Percentiles rank a stretch among this genome's conserved stretches.
Conservation (phyloP, 2,329 filamentous ascomycete genomes). For the Escovopsis sp. region DNA sequence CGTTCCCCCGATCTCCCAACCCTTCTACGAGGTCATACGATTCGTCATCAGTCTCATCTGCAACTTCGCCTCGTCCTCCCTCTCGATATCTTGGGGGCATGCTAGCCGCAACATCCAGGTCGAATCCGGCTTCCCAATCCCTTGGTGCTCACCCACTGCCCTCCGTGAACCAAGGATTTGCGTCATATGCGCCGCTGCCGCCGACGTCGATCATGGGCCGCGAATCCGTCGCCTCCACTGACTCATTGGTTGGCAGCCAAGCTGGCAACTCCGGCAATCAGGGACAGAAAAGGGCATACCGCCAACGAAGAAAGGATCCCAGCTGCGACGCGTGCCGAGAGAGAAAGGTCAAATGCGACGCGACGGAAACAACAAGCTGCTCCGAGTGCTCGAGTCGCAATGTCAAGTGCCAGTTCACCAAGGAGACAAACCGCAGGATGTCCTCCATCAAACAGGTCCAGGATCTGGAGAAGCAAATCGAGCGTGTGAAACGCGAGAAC, state of each 20-base stretch:
- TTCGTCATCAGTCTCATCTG: slow-evolving; percentile 48
- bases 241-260: slow-evolving; percentile 41
- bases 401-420: slow-evolving; percentile 97
- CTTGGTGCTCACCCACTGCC: slow-evolving; percentile 38
- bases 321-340: slow-evolving; percentile 96
- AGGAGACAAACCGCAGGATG: slow-evolving; percentile 97
- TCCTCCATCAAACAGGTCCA: slow-evolving; percentile 99
- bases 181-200: slow-evolving; percentile 37
- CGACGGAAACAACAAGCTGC: slow-evolving; percentile 89
- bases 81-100: slow-evolving; percentile 36
- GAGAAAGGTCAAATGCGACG: slow-evolving; percentile 77
- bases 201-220: slow-evolving; percentile 37
- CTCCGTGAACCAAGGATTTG: slow-evolving; percentile 33
- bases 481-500: slow-evolving; percentile 67
- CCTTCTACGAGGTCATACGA: slow-evolving; percentile 47
- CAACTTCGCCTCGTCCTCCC: slow-evolving; percentile 42
- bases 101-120: slow-evolving; percentile 36
- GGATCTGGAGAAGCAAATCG: slow-evolving; percentile 85
- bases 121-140: slow-evolving; percentile 34
- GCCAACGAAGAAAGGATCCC: slow-evolving; percentile 87
- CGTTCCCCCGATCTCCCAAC: slow-evolving; percentile 47
- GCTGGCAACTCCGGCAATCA: slow-evolving; percentile 35
- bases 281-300: slow-evolving; percentile 83
- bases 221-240: slow-evolving; percentile 44
- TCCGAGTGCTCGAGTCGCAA: slow-evolving; percentile 94